A percentile compares a stretch with the other conserved stretches of the same genome.
These are phyloP conservation scores for Whalleya microplaca DNA, from an alignment of 2,329 filamentous ascomycete species.

Conservation along the genomic window DNA sequence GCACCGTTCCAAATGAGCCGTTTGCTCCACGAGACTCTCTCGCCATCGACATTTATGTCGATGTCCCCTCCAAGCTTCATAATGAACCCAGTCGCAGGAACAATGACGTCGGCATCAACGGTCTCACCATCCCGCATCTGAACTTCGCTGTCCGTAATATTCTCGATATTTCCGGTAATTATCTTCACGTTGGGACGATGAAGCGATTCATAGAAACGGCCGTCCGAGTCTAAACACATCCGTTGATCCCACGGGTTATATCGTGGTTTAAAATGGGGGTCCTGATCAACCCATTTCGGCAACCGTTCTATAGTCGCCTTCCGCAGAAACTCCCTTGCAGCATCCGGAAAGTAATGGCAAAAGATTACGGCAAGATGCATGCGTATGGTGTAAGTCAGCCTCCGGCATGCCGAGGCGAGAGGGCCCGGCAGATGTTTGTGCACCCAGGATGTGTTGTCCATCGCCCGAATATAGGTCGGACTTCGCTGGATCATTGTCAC, in stretches of 20 bases:
- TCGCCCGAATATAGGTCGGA: conserved; percentile 63
- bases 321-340: conserved; percentile 49
- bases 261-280: conserved; percentile 58
- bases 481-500: conserved; percentile 82
- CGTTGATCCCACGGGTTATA: conserved; percentile 71
- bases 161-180: conserved; percentile 51
- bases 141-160: conserved; percentile 48
- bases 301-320: conserved; percentile 48
- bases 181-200: conserved; percentile 40
- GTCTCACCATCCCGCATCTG: conserved; percentile 46
- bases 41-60: conserved; percentile 54
- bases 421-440: too few species aligned
- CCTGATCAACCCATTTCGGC: conserved; percentile 49
- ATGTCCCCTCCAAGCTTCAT: conserved; percentile 59
- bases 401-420: too few species aligned
- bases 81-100: conserved; percentile 67
- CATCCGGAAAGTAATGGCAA: conserved; percentile 53
- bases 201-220: conserved; percentile 50
- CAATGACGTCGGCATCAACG: conserved; percentile 62
- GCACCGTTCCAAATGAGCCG: conserved; percentile 61
- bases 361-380: conserved; percentile 30
- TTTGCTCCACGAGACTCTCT: conserved; percentile 44
- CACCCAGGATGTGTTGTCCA: conserved; percentile 26
- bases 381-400: not conserved
- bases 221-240: conserved; percentile 59